Evolutionary conservation across 106 monocot genomes (phyloP).

Genomic region (Acanthochlamys bracteata): DNA sequence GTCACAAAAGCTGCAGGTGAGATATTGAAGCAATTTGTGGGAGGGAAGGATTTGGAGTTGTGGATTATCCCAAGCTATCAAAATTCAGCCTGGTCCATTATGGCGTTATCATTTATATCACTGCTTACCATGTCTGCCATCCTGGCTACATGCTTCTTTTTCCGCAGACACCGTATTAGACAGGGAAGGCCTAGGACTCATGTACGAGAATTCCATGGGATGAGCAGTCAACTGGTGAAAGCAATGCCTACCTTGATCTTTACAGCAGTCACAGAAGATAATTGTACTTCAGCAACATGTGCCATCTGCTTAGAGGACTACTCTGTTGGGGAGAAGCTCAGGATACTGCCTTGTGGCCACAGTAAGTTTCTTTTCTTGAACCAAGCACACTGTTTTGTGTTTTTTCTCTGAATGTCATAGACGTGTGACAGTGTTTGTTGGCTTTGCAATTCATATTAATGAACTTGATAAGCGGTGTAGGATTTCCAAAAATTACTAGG

Average conservation of each 20-base stretch:
- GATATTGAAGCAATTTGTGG: constrained; percentile 44
- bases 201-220: constrained; percentile 63
- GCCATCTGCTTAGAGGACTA: constrained; percentile 97
- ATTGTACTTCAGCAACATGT: constrained; percentile 72
- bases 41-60: constrained; percentile 29
- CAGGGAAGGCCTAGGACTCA: constrained; percentile 36
- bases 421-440: no score
- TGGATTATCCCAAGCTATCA: constrained; percentile 74
- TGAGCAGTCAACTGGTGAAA: constrained; percentile 77
- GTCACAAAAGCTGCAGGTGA: constrained; percentile 74
- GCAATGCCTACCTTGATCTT: constrained; percentile 86
- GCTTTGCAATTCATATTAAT: no score
- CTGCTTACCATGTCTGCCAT: constrained; percentile 80
- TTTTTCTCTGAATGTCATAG: no score
- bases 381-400: no score
- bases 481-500: no score
- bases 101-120: constrained; percentile 70
- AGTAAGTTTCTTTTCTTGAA: constrained; percentile 43
- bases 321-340: constrained; percentile 59
- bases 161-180: constrained; percentile 57
- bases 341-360: constrained; percentile 77
- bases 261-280: constrained; percentile 66
- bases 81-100: constrained; percentile 76
- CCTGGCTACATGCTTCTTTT: constrained; percentile 77
- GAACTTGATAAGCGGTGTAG: no score